Evolutionary conservation across 345 rosid genomes (phyloP), one percentile per base, ranked within the genome.

Genomic region (Camelina hispida): DNA sequence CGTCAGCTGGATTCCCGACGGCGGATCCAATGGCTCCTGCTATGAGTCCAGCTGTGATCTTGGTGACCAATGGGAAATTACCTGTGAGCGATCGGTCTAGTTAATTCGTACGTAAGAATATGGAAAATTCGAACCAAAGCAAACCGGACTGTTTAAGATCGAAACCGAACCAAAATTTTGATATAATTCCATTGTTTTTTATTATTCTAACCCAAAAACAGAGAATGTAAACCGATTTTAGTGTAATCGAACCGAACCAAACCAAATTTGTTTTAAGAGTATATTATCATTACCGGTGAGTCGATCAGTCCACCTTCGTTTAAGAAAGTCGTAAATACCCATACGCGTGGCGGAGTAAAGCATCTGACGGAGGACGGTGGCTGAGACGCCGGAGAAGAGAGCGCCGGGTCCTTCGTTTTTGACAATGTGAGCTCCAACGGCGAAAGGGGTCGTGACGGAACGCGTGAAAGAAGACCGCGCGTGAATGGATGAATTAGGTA

Each of bases 271-370:
- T 0, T 17, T 17, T 15, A 1, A 10, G 46, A 18, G 5, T 20
- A 3, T 61, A 60, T 9, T 12, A 37, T 61, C 10, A 20, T 20
- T 76, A 76, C 85, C 80, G 9, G 87, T 82, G 13, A 84, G 83
- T 11, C 62, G 76, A 48, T 90, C 84, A 3, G 90, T 84, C 96
- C 96, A 93, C 44, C 83, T 90, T 25, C 84, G 88, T 69, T 93
- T 90, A 44, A 90, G 82, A n/a, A 88, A 68, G 67, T 90, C 96
- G 61, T 93, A 93, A 13, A 93, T 88, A 6, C 98, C 98, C 98
- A 93, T 93, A 8, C 96, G 87, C 8, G 96, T 93, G 72, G 98
- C 88, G 60, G 98, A 93, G 77, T 93, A 93, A 44, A 93, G 92
- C 48, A 91, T 87, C 73, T 93, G 94, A 13, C 94, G 93, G 79